A percentile compares a stretch with the other conserved stretches of the same genome.
Conservation (phyloP, 2,329 filamentous ascomycete genomes). For the Amesomyces nigricolor region DNA sequence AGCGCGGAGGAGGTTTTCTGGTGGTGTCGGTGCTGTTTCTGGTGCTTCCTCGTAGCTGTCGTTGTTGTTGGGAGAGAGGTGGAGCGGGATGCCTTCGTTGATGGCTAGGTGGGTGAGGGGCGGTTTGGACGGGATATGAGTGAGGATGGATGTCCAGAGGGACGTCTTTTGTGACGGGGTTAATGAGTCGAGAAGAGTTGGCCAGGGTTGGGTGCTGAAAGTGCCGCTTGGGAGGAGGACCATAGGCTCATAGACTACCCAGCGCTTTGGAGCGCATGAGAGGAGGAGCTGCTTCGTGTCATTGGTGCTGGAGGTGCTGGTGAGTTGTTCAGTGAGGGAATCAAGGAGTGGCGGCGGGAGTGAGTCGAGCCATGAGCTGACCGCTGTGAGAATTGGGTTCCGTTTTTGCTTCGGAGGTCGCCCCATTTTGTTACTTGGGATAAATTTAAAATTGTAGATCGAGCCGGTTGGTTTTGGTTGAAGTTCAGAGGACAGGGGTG, state of each 20-base stretch:
- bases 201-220: constrained; percentile 43
- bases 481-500: too few relatives aligned
- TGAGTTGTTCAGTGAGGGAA: constrained; percentile 16
- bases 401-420: constrained; percentile 27
- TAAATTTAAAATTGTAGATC: too few relatives aligned
- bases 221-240: constrained; percentile 54
- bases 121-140: constrained; percentile 38
- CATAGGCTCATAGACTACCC: constrained; percentile 57
- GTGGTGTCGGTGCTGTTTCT: constrained; percentile 3
- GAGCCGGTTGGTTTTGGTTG: too few relatives aligned
- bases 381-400: constrained; percentile 34
- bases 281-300: constrained; percentile 30
- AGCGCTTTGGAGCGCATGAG: constrained; percentile 48
- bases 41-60: neutral
- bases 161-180: constrained; percentile 24
- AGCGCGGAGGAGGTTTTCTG: constrained; percentile 64
- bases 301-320: neutral
- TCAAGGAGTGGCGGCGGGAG: constrained; percentile 22
- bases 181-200: constrained; percentile 30
- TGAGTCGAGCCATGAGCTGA: constrained; percentile 33
- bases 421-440: neutral
- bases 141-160: constrained; percentile 48
- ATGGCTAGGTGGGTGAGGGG: constrained; percentile 52
- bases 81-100: constrained; percentile 56
- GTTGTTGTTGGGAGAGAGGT: constrained; percentile 18